Base-by-base conservation (phyloP, 768 basidiomycete species). In the Sarcomyxa edulis region DNA sequence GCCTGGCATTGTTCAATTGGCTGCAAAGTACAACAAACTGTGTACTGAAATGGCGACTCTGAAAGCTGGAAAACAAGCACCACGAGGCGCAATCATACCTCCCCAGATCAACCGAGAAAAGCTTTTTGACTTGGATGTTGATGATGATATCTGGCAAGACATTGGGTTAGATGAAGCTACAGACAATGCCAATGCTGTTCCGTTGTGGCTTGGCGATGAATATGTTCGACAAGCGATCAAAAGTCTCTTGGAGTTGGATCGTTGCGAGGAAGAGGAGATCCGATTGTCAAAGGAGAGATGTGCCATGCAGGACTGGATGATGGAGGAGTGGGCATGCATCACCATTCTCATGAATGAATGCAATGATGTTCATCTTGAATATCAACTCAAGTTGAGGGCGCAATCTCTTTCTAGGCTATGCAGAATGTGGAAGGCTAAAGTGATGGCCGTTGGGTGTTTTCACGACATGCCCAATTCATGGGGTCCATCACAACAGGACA, bases 111-210 rank as follows among this genome's bases (percentile, higher is more conserved):
- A 47, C 1, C 19, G 19, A 7, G 36, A 49, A 9, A 43, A 46
- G 1, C 31, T 66, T 3, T 66, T 55, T 29, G 37, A 40, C 1
- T 47, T 66, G 0, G 61, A 65, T 48, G 58, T 66, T 19, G 61
- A 64, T 49, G 59, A 62, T 43, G 44, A 48, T 12, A 61, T 65
- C 12, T 66, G 64, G 60, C 51, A 56, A 29, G 56, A 60, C 28
- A 22, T 49, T 30, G 59, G 59, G 1, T 45, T 65, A 14, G 48
- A 44, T 28, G 52, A 59, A 16, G 46, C 54, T 28, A 40, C 41
- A 7, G 18, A 37, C 1, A 44, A 48, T 11, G 12, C 14, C n/a
- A 16, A 29, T 33, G 31, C 32, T 19, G 14, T 45, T 8, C 50
- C 51, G 0, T 18, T 18, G 6, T 66, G 66, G 64, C 47, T 62